Percentiles rank a stretch among this genome's conserved stretches.
These are phyloP conservation scores for Aspergillus tamarii DNA, from an alignment of 2,329 filamentous ascomycete species.

Conservation along the genomic window DNA sequence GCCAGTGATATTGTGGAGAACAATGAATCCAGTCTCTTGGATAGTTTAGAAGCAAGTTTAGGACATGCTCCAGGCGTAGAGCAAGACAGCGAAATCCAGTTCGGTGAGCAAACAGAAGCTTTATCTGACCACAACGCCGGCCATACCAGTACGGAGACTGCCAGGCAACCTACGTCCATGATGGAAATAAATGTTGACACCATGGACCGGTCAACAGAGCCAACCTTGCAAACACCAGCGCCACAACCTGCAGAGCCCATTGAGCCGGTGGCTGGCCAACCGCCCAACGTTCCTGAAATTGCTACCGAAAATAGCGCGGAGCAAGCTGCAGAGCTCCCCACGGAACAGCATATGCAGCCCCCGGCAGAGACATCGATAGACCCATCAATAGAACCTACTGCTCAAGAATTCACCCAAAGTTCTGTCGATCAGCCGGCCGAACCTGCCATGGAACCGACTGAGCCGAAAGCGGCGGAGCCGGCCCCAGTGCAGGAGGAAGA, in stretches of 20 bases:
- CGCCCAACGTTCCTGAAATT: background rate
- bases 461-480: conserved; percentile 2
- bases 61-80: conserved; percentile 9
- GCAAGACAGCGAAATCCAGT: conserved; percentile 3
- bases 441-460: background rate
- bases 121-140: background rate
- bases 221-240: background rate
- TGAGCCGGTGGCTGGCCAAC: background rate
- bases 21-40: conserved; percentile 50
- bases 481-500: background rate
- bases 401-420: conserved; percentile 1
- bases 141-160: conserved; percentile 4
- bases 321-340: background rate
- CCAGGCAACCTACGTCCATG: conserved; percentile 1
- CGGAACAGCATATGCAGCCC: background rate
- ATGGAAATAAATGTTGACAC: conserved; percentile 6
- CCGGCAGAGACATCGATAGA: background rate
- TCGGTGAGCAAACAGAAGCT: conserved; percentile 8
- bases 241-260: background rate
- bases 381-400: background rate
- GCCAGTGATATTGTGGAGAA: conserved; percentile 11
- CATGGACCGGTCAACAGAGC: conserved; percentile 5
- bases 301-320: background rate
- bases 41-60: conserved; percentile 52
- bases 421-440: conserved; percentile 6